Conservation (phyloP, 805 yeast genomes). For the Yamadazyma takamatsuzukensis region DNA sequence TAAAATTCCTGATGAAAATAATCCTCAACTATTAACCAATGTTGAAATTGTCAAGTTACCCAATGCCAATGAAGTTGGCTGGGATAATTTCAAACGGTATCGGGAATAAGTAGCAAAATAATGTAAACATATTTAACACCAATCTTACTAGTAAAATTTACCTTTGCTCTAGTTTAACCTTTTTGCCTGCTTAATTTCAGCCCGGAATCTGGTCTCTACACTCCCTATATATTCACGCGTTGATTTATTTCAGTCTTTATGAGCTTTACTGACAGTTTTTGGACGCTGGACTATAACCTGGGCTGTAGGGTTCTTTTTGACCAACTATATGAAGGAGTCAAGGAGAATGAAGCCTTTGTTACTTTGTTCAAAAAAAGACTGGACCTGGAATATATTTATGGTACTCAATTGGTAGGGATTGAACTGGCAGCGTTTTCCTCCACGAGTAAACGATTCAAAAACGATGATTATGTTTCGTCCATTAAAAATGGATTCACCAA, state of each 20-base stretch:
- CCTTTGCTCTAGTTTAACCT: neutral
- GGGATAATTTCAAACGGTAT: slow-evolving; percentile 42
- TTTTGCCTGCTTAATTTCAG: too few relatives aligned
- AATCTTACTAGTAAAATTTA: neutral
- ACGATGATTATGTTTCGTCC: slow-evolving; percentile 61
- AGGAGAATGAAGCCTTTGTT: slow-evolving; percentile 67
- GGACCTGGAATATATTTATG: slow-evolving; percentile 69
- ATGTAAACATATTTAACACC: neutral
- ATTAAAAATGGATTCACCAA: slow-evolving; percentile 62
- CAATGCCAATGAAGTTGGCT: slow-evolving; percentile 38
- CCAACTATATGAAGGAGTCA: slow-evolving; percentile 57
- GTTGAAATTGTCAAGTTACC: slow-evolving; percentile 41
- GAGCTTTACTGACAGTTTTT: slow-evolving; percentile 73
- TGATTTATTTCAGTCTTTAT: slow-evolving; percentile 12
- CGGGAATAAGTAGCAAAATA: slow-evolving; percentile 6
- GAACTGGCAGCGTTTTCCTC: too few relatives aligned
- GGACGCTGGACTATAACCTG: slow-evolving; percentile 64
- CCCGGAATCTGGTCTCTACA: too few relatives aligned
- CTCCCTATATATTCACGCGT: too few relatives aligned
- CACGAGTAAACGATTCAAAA: slow-evolving; percentile 38
- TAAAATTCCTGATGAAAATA: slow-evolving; percentile 24
- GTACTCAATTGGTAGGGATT: slow-evolving; percentile 46
- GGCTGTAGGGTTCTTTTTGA: slow-evolving; percentile 51
- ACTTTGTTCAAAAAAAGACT: slow-evolving; percentile 63
- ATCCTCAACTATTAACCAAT: slow-evolving; percentile 32